Evolutionary conservation across 2,329 filamentous ascomycete species (phyloP).

Genomic region (Stachybotrys chlorohalonatus): DNA sequence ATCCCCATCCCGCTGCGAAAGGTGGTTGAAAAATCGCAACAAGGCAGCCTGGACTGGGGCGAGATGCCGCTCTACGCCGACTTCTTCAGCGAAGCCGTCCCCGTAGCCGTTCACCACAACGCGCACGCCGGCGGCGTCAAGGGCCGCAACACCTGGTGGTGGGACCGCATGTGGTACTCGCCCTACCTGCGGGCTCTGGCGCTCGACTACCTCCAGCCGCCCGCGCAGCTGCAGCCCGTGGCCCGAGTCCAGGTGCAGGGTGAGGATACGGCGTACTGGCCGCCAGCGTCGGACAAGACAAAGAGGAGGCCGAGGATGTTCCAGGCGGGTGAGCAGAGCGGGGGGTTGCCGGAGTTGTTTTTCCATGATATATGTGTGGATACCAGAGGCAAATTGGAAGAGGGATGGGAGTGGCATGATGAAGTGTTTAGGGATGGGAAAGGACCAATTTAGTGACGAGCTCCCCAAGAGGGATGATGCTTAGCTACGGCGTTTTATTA

Average conservation of each 20-base stretch:
- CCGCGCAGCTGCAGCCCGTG: neutral
- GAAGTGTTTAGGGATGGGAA: constrained; percentile 3
- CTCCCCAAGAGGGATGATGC: too few species aligned
- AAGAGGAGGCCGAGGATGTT: constrained; percentile 2
- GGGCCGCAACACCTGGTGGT: constrained; percentile 7
- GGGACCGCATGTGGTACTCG: constrained; percentile 12
- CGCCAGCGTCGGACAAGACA: neutral
- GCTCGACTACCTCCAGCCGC: constrained; percentile 6
- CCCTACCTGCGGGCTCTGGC: constrained; percentile 12
- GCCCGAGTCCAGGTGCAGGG: neutral
- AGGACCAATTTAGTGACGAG: neutral
- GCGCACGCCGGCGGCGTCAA: constrained; percentile 7
- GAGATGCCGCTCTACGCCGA: constrained; percentile 10
- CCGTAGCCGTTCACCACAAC: constrained; percentile 11
- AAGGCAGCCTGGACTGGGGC: neutral
- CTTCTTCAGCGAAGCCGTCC: constrained; percentile 9
- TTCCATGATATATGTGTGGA: neutral
- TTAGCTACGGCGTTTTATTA: too few species aligned
- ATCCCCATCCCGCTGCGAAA: constrained; percentile 1
- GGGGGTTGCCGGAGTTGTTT: neutral
- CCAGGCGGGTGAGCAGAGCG: neutral
- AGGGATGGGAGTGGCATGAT: constrained; percentile 1
- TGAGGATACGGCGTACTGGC: neutral
- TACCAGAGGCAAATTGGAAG: neutral
- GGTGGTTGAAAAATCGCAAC: neutral